Conservation (phyloP, 352 stramenopile genomes). For the Phytophthora agathidicida region DNA sequence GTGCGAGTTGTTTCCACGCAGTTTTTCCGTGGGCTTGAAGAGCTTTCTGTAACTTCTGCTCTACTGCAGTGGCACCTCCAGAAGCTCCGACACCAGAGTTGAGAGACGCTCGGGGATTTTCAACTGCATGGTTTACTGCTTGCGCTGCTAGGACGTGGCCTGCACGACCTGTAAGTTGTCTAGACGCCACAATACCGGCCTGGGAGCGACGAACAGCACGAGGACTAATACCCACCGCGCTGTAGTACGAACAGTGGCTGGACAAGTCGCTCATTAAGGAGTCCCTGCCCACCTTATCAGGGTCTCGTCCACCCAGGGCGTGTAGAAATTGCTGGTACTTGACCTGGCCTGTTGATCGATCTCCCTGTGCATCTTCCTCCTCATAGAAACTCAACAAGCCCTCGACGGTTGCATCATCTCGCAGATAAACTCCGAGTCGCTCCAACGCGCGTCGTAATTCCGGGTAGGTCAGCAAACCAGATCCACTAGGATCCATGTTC, state of each 20-base stretch:
- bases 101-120: slow-evolving; percentile 25
- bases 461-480: slow-evolving; percentile 56
- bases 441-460: slow-evolving; percentile 71
- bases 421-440: slow-evolving; percentile 50
- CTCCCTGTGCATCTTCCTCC: slow-evolving; percentile 58
- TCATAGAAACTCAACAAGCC: slow-evolving; percentile 56
- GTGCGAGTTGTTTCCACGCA: slow-evolving; percentile 64
- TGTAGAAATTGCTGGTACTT: slow-evolving; percentile 75
- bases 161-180: slow-evolving; percentile 38
- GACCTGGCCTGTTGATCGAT: slow-evolving; percentile 43
- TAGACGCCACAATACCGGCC: slow-evolving; percentile 14
- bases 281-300: slow-evolving; percentile 53
- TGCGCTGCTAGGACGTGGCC: slow-evolving; percentile 45
- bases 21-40: slow-evolving; percentile 53
- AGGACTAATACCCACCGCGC: slow-evolving; percentile 67
- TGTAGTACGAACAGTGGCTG: slow-evolving; percentile 85
- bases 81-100: slow-evolving; percentile 39
- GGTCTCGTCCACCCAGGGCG: slow-evolving; percentile 64
- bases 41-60: slow-evolving; percentile 68
- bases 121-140: slow-evolving; percentile 36
- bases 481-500: slow-evolving; percentile 60
- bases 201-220: slow-evolving; percentile 41
- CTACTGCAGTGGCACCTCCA: slow-evolving; percentile 48
- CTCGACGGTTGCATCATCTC: slow-evolving; percentile 40
- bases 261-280: slow-evolving; percentile 71